Evolutionary conservation across 805 yeast genomes (phyloP).

Genomic region (Monosporozyma yasuniensis): DNA sequence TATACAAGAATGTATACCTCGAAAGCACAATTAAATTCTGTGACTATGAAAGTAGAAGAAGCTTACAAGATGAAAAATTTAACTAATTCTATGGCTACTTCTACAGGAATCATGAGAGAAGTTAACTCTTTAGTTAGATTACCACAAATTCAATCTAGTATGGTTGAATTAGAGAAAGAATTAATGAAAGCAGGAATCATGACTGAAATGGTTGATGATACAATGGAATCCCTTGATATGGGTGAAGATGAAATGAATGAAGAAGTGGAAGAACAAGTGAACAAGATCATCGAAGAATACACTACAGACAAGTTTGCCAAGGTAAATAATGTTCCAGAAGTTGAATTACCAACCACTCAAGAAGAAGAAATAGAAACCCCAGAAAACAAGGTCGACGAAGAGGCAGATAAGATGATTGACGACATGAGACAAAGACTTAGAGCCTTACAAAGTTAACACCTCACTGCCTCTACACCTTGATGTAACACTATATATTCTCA

Average conservation of each 20-base stretch:
- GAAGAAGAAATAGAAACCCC: constrained; percentile 33
- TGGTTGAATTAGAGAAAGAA: constrained; percentile 81
- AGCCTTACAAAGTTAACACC: constrained; percentile 57
- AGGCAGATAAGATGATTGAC: constrained; percentile 64
- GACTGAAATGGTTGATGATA: constrained; percentile 91
- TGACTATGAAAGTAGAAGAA: constrained; percentile 83
- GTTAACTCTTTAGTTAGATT: constrained; percentile 69
- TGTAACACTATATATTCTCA: not conserved
- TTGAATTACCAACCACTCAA: constrained; percentile 16
- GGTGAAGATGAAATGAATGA: constrained; percentile 55
- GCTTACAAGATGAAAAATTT: constrained; percentile 79
- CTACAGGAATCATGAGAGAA: constrained; percentile 79
- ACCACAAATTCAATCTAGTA: constrained; percentile 73
- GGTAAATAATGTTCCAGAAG: constrained; percentile 31
- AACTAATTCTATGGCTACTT: constrained; percentile 69
- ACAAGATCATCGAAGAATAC: constrained; percentile 46
- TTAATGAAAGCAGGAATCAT: constrained; percentile 78
- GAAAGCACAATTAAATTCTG: constrained; percentile 77
- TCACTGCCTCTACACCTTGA: not conserved
- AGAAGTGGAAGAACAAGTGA: constrained; percentile 59
- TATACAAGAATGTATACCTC: constrained; percentile 65
- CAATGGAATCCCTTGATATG: constrained; percentile 50
- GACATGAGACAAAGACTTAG: constrained; percentile 84
- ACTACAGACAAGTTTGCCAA: constrained; percentile 36
- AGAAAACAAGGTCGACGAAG: constrained; percentile 43